A percentile compares a stretch with the other conserved stretches of the same genome.
Evolutionary conservation across 2,329 filamentous ascomycete genomes (phyloP).

Genomic region (Nothopassalora personata): DNA sequence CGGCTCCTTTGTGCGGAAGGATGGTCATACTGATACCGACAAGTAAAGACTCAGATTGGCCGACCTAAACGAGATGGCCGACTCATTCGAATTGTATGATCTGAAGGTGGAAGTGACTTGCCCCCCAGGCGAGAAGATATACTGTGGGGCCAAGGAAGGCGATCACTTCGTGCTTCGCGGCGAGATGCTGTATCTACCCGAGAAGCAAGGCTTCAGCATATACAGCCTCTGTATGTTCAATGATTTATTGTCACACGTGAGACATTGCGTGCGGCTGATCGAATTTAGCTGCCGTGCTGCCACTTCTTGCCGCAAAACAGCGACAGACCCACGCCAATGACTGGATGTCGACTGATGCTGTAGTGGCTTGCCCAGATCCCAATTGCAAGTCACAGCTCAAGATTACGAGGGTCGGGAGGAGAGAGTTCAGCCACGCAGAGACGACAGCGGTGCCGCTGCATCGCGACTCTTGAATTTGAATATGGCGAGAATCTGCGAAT

Average conservation of each 20-base stretch:
- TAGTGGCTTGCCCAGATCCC: slow-evolving; percentile 20
- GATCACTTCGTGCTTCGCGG: slow-evolving; percentile 20
- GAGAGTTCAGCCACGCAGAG: slow-evolving; percentile 18
- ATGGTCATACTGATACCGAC: too few relatives aligned
- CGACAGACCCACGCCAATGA: slow-evolving; percentile 16
- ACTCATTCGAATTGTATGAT: slow-evolving; percentile 16
- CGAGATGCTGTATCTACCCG: slow-evolving; percentile 22
- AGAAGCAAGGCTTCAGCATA: slow-evolving; percentile 21
- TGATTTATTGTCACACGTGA: background rate
- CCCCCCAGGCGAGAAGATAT: slow-evolving; percentile 16
- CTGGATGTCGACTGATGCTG: slow-evolving; percentile 22
- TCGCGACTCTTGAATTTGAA: background rate
- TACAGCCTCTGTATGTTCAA: slow-evolving; percentile 19
- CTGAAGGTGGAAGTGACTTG: slow-evolving; percentile 20
- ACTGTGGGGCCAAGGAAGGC: slow-evolving; percentile 20
- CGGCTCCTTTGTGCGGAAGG: too few relatives aligned
- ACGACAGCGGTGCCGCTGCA: slow-evolving; percentile 18
- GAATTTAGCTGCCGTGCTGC: slow-evolving; percentile 17
- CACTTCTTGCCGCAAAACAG: slow-evolving; percentile 21
- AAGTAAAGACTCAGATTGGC: too few relatives aligned
- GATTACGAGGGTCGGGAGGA: slow-evolving; percentile 10
- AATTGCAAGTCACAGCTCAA: slow-evolving; percentile 17
- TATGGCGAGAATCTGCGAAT: too few relatives aligned
- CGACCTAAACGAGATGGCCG: slow-evolving; percentile 3
- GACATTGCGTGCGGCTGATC: background rate